Base-by-base conservation (phyloP, 768 basidiomycete species). In the Obba rivulosa region DNA sequence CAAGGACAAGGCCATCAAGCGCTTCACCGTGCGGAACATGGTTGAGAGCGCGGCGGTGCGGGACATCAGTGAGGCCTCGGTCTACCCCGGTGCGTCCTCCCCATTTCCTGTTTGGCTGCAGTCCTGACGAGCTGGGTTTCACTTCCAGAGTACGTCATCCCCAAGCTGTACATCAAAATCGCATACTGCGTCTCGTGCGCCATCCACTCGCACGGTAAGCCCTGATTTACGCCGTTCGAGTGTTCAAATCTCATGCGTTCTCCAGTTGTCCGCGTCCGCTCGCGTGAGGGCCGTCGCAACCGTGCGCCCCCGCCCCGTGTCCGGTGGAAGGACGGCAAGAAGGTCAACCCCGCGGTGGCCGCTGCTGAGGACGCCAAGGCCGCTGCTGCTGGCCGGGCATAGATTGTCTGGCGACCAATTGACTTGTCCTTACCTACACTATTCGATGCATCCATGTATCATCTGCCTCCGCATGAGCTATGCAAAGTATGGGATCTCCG, bases 1-100 rank as follows among this genome's bases (percentile, higher is more conserved):
- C 60, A 98, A 98, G 80, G 95, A 98, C 79, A 98, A 98, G 81
- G 95, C 95, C 58, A 96, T 98, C 86, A 96, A 96, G 78, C 81
- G 96, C 45, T 95, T 95, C 82, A 96, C 94, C 34, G 95, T 98
- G 65, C 84, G 93, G 73, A 99, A 99, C 83, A 98, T 98, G 91
- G 93, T 99, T 50, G 95, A 98, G 81, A 90, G 90, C 65, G 96
- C 96, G 39, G 95, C 95, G 46, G 91, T 97, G 59, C 80, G 94
- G 56, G 96, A 99, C 76, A 88, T 99, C 67, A 90, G 86, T 66
- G 96, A 98, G 62, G 93, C 94, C 36, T 87, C 85, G 62, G 86
- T 97, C 53, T 99, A 97, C 75, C 70, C 76, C 50, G 92, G 92
- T 93, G 61, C 57, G 83, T 73, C 20, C 31, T n/a, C 34, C 37